Base-by-base conservation (phyloP, 768 basidiomycete species). In the Lactifluus hygrophoroides region DNA sequence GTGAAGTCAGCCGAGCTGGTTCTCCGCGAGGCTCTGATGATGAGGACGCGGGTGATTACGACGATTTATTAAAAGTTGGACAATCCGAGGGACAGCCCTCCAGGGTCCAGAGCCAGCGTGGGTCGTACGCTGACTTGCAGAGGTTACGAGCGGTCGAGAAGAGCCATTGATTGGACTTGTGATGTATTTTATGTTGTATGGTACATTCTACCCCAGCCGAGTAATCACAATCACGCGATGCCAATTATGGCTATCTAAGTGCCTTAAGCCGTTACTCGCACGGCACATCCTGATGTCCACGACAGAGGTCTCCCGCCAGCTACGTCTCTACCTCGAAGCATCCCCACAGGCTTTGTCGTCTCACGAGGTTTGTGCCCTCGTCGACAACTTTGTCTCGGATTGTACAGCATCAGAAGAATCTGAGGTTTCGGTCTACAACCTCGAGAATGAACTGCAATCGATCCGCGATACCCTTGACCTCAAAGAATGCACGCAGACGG, bases 41-140 rank as follows among this genome's bases (percentile, higher is more conserved):
- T 35, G 91, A 94, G 68, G 90, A 91, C 48, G 80, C 80, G 47
- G 92, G 90, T 40, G 93, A 95, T 71, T 95, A 94, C 68, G 93
- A 95, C 68, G 82, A 94, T 71, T 86, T 94, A 47, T 78, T 91
- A 43, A 81, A 83, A 14, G 59, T 45, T 45, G 6, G 42, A 25
- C 48, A 45, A 32, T 7, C 44, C 2, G 59, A 60, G 21, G 59
- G 59, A 21, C 34, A 16, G 13, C n/a, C 54, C 34, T 27, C 34
- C 1, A 50, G 40, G 23, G 14, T 56, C 30, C 49, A 60, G 46
- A 87, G 82, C 69, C 80, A 82, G 28, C 82, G 81, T 59, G 82
- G 80, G 48, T 89, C 88, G 21, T 92, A 87, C 65, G 90, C 90
- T 16, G 85, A 92, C 71, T 70, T 92, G 50, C 88, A 90, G 69